A percentile compares a stretch with the other conserved stretches of the same genome.
These are phyloP conservation scores for Nigrograna mackinnonii DNA, from an alignment of 2,329 filamentous ascomycete genomes.

Conservation along the genomic window DNA sequence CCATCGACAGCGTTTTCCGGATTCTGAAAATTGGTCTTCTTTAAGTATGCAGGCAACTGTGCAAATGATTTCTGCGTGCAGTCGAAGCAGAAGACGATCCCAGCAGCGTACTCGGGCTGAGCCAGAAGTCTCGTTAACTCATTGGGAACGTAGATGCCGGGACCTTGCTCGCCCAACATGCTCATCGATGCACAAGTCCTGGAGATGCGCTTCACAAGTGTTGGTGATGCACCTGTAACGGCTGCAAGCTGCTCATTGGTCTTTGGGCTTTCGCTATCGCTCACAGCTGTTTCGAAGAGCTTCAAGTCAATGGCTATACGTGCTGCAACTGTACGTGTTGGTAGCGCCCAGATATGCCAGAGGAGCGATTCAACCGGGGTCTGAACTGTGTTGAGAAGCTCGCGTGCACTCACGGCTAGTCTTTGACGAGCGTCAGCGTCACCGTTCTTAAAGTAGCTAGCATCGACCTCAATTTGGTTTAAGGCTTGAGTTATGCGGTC, in stretches of 20 bases:
- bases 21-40: constrained; percentile 8
- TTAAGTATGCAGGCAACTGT: constrained; percentile 6
- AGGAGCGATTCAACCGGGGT: constrained; percentile 10
- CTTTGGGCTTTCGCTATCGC: constrained; percentile 3
- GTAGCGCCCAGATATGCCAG: constrained; percentile 11
- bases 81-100: constrained; percentile 10
- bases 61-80: constrained; percentile 4
- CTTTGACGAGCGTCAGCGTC: constrained; percentile 7
- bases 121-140: constrained; percentile 4
- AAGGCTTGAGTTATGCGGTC: constrained; percentile 5
- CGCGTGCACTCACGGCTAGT: constrained; percentile 7
- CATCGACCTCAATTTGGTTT: constrained; percentile 3
- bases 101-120: constrained; percentile 7
- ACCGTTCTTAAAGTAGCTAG: constrained; percentile 2
- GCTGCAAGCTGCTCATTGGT: constrained; percentile 8
- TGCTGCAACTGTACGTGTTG: constrained; percentile 6
- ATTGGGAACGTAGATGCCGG: constrained; percentile 6
- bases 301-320: constrained; percentile 12
- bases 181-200: constrained; percentile 8
- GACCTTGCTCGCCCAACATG: constrained; percentile 7
- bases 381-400: constrained; percentile 6
- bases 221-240: constrained; percentile 6
- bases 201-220: constrained; percentile 9
- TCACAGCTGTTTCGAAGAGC: constrained; percentile 6
- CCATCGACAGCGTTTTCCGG: constrained; percentile 5